Conservation (phyloP, 139 green algal species). For the Auxenochlorella pyrenoidosa region DNA sequence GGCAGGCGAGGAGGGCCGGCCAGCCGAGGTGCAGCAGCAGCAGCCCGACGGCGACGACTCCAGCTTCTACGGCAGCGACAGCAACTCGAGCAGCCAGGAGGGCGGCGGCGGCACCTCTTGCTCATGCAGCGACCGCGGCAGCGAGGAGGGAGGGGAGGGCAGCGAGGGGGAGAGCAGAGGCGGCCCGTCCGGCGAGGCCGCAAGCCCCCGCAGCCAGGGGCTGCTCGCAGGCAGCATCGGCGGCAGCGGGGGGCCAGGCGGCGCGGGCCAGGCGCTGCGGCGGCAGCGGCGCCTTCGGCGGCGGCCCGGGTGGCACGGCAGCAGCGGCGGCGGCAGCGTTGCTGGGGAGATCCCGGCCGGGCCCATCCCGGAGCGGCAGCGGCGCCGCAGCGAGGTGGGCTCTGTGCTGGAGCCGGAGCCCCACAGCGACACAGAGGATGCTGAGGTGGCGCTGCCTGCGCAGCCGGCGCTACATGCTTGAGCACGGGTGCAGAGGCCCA, state of each 20-base stretch:
- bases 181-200: no score
- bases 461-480: neutral
- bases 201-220: no score
- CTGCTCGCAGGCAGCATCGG: no score
- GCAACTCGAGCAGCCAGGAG: neutral
- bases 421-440: slow-evolving; percentile 24
- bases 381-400: slow-evolving; percentile 28
- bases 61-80: slow-evolving; percentile 31
- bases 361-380: neutral
- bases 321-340: neutral
- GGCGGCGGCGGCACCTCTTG: neutral
- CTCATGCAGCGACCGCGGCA: neutral
- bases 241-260: neutral
- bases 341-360: neutral
- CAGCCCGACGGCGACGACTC: neutral
- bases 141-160: neutral
- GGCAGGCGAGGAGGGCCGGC: neutral
- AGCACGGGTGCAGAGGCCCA: neutral
- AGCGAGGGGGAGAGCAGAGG: neutral
- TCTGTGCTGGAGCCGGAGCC: slow-evolving; percentile 27
- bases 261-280: neutral
- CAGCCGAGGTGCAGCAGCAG: neutral
- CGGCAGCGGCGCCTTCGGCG: slow-evolving; percentile 3
- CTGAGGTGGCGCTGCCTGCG: neutral
- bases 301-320: neutral